phyloP scores from a whole-genome alignment of 257 asterid species.

The Catharanthus roseus region DNA sequence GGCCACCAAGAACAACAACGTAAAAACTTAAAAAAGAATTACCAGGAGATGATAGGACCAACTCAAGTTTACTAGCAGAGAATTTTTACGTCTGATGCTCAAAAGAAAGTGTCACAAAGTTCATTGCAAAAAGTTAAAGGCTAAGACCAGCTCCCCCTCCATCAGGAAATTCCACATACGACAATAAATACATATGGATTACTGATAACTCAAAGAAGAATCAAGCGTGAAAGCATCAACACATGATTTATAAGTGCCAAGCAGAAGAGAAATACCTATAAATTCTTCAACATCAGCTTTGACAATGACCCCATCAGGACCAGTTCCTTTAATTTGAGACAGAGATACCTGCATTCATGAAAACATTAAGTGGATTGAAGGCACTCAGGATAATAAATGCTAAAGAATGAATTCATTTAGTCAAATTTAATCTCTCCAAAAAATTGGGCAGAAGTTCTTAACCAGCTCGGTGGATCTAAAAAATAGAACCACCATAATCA shows the following conservation, averaged over 20 bases:
- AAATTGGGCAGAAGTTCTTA: background rate
- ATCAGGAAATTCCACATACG: background rate
- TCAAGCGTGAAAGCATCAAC: conserved; percentile 4
- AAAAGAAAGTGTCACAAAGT: background rate
- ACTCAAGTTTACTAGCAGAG: background rate
- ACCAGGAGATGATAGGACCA: background rate
- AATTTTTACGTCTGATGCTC: background rate
- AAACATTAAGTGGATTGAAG: conserved; percentile 4
- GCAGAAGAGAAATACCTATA: conserved; percentile 55
- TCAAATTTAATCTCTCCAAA: background rate
- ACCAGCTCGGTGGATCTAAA: background rate
- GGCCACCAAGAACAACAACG: conserved; percentile 14
- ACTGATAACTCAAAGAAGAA: background rate
- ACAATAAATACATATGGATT: background rate
- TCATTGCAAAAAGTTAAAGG: background rate
- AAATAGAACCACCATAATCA: background rate
- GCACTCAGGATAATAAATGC: background rate
- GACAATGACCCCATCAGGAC: conserved; percentile 91
- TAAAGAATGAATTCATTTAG: background rate
- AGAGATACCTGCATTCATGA: conserved; percentile 59
- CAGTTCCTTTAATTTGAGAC: conserved; percentile 82
- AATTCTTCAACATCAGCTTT: conserved; percentile 93
- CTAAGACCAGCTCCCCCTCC: background rate
- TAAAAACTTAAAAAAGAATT: background rate
- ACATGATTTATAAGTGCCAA: background rate